Percentiles rank a stretch among this genome's conserved stretches.
Conservation (phyloP, 2,329 filamentous ascomycete genomes). For the Penicillium occitanis region DNA sequence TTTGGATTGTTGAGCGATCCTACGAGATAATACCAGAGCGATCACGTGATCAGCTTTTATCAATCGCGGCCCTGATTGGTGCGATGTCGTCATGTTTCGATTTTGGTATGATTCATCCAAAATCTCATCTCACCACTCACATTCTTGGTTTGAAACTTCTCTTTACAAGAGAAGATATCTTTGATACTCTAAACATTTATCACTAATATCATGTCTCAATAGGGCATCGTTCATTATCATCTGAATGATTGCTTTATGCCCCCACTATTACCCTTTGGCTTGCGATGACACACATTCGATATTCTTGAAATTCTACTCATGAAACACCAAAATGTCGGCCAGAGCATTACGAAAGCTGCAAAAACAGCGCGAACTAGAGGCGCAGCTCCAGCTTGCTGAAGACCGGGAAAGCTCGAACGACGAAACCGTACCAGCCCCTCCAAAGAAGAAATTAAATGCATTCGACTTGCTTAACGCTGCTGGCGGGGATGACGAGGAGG, state of each 20-base stretch:
- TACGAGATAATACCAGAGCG: not conserved
- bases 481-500: conserved; percentile 30
- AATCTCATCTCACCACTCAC: not conserved
- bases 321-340: conserved; percentile 57
- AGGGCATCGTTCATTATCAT: not conserved
- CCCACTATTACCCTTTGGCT: not conserved
- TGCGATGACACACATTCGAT: conserved; percentile 12
- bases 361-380: conserved; percentile 56
- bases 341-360: conserved; percentile 65
- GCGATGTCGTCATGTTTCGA: conserved; percentile 19
- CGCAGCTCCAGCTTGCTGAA: conserved; percentile 39
- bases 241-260: not conserved
- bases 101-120: conserved; percentile 7
- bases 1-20: conserved; percentile 3
- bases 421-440: conserved; percentile 29
- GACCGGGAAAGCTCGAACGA: conserved; percentile 43
- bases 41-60: not conserved
- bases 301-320: not conserved
- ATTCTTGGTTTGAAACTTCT: not conserved
- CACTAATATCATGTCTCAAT: not conserved
- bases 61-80: conserved; percentile 17
- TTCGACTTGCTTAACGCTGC: conserved; percentile 55
- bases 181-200: not conserved
- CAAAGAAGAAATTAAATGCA: conserved; percentile 50
- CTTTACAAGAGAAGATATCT: not conserved